Evolutionary conservation across 805 yeast species (phyloP).

Genomic region (Cyberlindnera mississippiensis): DNA sequence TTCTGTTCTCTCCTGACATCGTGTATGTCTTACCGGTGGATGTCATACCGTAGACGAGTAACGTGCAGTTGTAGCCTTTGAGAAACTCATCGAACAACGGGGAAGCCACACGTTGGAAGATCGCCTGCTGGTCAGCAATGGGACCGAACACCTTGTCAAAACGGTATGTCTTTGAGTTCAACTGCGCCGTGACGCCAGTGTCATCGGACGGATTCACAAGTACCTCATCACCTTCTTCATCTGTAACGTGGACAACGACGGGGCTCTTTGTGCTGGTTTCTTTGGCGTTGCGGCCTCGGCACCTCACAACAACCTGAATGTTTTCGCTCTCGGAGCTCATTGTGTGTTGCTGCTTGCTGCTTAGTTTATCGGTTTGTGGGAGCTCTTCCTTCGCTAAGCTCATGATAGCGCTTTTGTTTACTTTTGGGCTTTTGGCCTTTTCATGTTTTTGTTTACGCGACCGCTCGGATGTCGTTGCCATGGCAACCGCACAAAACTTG

Average conservation of each 20-base stretch:
- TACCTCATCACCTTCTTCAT: constrained; percentile 44
- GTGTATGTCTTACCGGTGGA: constrained; percentile 86
- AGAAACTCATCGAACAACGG: constrained; percentile 65
- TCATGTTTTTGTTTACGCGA: constrained; percentile 6
- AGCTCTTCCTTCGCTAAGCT: too few species aligned
- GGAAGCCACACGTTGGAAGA: constrained; percentile 65
- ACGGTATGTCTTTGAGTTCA: constrained; percentile 53
- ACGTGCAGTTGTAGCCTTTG: constrained; percentile 74
- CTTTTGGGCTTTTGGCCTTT: neutral
- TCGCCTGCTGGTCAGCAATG: constrained; percentile 63
- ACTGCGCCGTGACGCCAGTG: constrained; percentile 35
- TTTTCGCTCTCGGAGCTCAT: constrained; percentile 38
- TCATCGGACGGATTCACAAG: constrained; percentile 41
- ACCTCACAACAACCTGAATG: constrained; percentile 60
- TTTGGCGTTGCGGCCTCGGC: constrained; percentile 56
- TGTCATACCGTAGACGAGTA: constrained; percentile 88
- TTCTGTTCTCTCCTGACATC: constrained; percentile 63
- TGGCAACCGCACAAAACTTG: constrained; percentile 2
- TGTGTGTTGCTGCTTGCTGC: neutral
- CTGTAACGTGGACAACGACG: constrained; percentile 53
- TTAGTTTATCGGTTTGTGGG: too few species aligned
- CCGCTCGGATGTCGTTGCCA: constrained; percentile 3
- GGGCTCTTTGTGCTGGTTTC: constrained; percentile 56
- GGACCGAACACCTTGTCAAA: constrained; percentile 85
- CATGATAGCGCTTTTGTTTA: constrained; percentile 5